Base-by-base conservation (phyloP, 2,329 filamentous ascomycete species). In the Domatiomyces catenatus region DNA sequence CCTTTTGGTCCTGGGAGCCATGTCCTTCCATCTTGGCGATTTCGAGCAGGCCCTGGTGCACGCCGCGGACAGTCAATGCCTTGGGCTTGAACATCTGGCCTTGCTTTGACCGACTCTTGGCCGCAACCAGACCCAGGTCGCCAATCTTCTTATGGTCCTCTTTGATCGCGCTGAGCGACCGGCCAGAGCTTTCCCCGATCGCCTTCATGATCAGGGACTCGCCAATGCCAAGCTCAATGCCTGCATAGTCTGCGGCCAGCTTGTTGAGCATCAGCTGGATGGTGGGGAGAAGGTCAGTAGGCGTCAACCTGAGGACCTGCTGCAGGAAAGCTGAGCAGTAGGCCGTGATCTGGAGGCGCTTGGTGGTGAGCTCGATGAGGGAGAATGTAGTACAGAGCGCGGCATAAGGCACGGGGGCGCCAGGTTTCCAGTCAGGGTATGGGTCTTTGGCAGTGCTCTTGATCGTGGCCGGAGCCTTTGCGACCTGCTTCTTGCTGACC, bases 181-280 rank as follows among this genome's bases (percentile, higher is more conserved):
- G 81, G 8, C 92, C 92, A 0, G 92, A 98, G 26, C 83, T 84
- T 69, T 96, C 90, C 8, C 90, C 90, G 62, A 98, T 94, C 4
- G 92, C 86, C 66, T 96, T 98, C 89, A 96, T 96, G 61, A 98
- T 95, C 24, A 98, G 69, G 0, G 90, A 96, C 68, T 98, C 92
- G 51, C 92, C 92, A 60, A 98, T 98, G n/a, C 92, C 92, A 26
- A 98, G 75, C 67, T 98, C 92, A 55, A 98, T 89, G 18, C 92
- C 92, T 44, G 89, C 84, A 65, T 95, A 98, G 63, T 98, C 92
- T 2, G 92, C 90, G 2, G 92, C 92, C 22, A 98, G 79, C 66
- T 96, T 96, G 69, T 95, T 95, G 66, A 94, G 86, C 92, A 98
- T 96, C 26, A 98, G 78, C 55, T 94, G 75, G 20, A 96, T 82